Evolutionary conservation across 164 flowering plant genomes (phyloP), one percentile per base, ranked within the genome.

Genomic region (Amborella trichopoda): DNA sequence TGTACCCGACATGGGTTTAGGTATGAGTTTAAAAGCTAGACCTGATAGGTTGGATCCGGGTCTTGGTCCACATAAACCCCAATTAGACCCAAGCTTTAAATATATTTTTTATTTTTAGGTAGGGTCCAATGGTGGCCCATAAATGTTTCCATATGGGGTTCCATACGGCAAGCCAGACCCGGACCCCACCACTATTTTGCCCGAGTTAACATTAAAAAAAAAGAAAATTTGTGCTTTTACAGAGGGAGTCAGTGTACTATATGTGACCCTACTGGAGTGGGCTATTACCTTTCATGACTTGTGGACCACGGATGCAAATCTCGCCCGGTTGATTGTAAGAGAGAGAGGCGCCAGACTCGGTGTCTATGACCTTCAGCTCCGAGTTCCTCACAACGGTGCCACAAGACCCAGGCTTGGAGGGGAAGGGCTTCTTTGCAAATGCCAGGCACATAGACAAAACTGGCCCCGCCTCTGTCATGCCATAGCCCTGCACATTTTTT

Each of bases 401-500:
- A 27, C 89, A 80, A 1, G 96, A 71, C 6, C 96, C 96, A 0
- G 84, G 62, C 63, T 83, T 86, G 23, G 68, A 62, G 18, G 68
- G 69, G 23, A 70, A 59, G 0, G 93, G 83, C 13, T 75, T 65
- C 61, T 78, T 83, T 11, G 96, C 96, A 30, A 86, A 83, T 0
- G 50, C 82, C 20, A 63, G 48, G 58, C 76, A 71, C 89, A 83
- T 83, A 21, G 87, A 58, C 23, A 80, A 45, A 34, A 86, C 81
- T 18, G 93, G 81, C 2, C 91, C 88, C 0, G 85, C 88, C 48
- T 82, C 95, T 8, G 95, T 85, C 95, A 85, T 85, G 12, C 95
- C 95, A 60, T 81, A 85, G 6, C 90, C 95, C 95, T 85, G 59
- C 34, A 57, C 11, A 30, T 30, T 9, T 8, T 30, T 8, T 30